A percentile compares a stretch with the other conserved stretches of the same genome.
phyloP scores from a whole-genome alignment of 2,329 filamentous ascomycete genomes.

The Cladosporium sp. region DNA sequence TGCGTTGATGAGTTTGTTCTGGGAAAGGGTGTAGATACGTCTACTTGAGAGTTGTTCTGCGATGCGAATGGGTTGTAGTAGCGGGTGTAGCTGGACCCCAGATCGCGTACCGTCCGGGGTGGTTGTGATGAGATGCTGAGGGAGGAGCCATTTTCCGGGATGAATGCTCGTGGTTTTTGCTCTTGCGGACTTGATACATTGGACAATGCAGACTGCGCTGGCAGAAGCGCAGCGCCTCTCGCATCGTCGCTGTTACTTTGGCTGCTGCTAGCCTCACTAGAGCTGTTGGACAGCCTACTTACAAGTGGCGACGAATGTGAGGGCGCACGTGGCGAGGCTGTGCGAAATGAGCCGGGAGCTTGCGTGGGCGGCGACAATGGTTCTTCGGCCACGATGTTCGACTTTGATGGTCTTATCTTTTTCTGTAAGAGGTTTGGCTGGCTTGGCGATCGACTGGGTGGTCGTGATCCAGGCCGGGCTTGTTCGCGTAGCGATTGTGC shows the following conservation, averaged over 20 bases:
- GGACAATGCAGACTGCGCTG: conserved; percentile 14
- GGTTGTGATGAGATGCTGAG: conserved; percentile 34
- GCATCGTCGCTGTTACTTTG: conserved; percentile 13
- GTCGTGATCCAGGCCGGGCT: conserved; percentile 26
- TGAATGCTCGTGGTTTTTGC: conserved; percentile 24
- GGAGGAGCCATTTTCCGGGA: conserved; percentile 31
- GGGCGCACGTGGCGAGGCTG: conserved; percentile 15
- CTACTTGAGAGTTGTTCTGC: conserved; percentile 37
- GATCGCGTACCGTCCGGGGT: conserved; percentile 39
- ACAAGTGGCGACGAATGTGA: conserved; percentile 16
- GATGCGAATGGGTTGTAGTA: conserved; percentile 44
- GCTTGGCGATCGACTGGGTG: conserved; percentile 22
- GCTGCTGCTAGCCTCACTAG: conserved; percentile 18
- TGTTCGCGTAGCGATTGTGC: conserved; percentile 39
- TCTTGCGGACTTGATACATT: conserved; percentile 16
- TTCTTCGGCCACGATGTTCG: conserved; percentile 18
- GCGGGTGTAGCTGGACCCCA: conserved; percentile 41
- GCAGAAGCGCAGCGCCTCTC: neutral
- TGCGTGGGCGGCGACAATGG: conserved; percentile 1
- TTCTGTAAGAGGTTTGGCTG: conserved; percentile 27
- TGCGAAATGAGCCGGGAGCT: neutral
- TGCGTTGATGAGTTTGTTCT: conserved; percentile 31
- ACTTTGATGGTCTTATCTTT: conserved; percentile 21
- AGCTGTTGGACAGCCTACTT: conserved; percentile 20
- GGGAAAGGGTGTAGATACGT: conserved; percentile 32